These are phyloP conservation scores for Jamesozyma rosinii DNA, from an alignment of 805 yeast species.

Conservation along the genomic window DNA sequence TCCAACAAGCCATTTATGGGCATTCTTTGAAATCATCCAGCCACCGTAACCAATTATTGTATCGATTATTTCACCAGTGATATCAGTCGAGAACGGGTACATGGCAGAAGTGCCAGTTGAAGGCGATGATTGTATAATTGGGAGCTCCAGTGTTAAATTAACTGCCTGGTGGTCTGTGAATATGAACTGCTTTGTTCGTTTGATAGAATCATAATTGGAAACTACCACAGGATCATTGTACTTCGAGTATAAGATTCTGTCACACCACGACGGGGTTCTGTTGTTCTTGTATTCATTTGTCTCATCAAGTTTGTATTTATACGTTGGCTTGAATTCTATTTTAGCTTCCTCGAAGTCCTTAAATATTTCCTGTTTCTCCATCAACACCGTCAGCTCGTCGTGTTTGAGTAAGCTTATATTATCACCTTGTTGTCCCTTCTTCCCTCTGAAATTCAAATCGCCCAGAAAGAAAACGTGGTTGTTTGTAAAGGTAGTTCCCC, in stretches of 20 bases:
- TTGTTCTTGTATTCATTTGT: slow-evolving; percentile 42
- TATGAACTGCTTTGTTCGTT: slow-evolving; percentile 30
- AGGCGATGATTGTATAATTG: slow-evolving; percentile 16
- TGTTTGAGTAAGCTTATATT: slow-evolving; percentile 16
- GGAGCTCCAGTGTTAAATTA: slow-evolving; percentile 40
- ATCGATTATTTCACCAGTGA: slow-evolving; percentile 10
- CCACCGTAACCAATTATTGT: slow-evolving; percentile 22
- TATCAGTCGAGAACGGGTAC: background rate
- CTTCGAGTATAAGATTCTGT: slow-evolving; percentile 56
- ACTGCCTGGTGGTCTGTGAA: slow-evolving; percentile 83
- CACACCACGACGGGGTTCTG: slow-evolving; percentile 86
- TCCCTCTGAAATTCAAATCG: slow-evolving; percentile 68
- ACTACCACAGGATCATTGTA: slow-evolving; percentile 27
- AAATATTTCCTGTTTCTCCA: slow-evolving; percentile 33
- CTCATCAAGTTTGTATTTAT: slow-evolving; percentile 50
- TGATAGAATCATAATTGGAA: slow-evolving; percentile 40
- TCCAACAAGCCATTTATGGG: slow-evolving; percentile 8
- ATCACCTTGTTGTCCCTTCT: slow-evolving; percentile 24
- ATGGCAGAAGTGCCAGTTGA: background rate
- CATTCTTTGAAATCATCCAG: slow-evolving; percentile 12
- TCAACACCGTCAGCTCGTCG: slow-evolving; percentile 28
- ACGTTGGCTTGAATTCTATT: slow-evolving; percentile 71
- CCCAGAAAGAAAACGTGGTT: slow-evolving; percentile 73
- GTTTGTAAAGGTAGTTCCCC: slow-evolving; percentile 37
- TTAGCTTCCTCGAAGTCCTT: slow-evolving; percentile 57